Base-by-base conservation (phyloP, 441 rosid genomes). In the Populus hybrid region DNA sequence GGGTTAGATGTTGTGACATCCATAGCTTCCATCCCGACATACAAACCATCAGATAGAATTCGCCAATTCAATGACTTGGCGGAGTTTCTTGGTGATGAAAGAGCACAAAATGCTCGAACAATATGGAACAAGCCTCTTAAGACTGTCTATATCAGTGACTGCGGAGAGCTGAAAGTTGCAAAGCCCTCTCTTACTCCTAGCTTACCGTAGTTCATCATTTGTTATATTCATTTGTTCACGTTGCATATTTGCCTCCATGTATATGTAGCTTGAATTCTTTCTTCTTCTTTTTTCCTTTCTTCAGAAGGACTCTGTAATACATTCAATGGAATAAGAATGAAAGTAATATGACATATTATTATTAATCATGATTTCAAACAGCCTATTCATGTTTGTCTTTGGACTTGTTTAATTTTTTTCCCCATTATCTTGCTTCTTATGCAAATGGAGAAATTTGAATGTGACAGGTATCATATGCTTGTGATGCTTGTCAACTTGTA, bases 1-100 rank as follows among this genome's bases (percentile, higher is more conserved):
- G 98, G 96, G 9, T 78, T 94, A 86, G 97, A 91, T 80, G 94
- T 92, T 12, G 94, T 94, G 75, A 84, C 93, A 21, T 82, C 94
- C 33, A 89, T 94, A 45, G 89, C 93, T 76, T 80, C 96, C 14
- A 86, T 91, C 68, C 97, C 94, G 0, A 94, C 94, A 0, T 92
- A 89, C 88, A 88, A 88, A 73, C 97, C 95, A 1, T 81, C 88
- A 0, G 97, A 92, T 71, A 86, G 87, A 65, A 94, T 94, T 69
- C 87, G 85, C 64, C 90, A 85, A 75, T 82, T 91, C 76, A 94
- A 94, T 12, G 94, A 92, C 73, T 74, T 94, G 73, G 96, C 97
- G 0, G 90, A 85, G 82, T 91, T 92, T 65, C 61, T 94, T 4
- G 97, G 98, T 73, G 96, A 94, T 20, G 95, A 93, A 61, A 91